Conservation (phyloP, 2,329 filamentous ascomycete genomes). For the Graphiopsis chlorocephala region DNA sequence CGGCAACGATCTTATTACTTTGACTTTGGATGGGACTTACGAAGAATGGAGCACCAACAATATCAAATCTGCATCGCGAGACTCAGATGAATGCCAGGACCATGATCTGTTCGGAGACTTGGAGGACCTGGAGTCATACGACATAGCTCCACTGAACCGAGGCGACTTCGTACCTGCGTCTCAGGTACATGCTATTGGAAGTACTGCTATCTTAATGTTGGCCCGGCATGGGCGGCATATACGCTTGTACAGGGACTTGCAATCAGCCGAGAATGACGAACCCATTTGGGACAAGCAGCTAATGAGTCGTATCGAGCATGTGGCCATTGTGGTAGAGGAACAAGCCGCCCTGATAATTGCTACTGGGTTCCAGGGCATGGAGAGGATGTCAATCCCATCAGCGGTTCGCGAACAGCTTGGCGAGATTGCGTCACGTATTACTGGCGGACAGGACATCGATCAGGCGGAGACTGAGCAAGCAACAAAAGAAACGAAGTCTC, state of each 20-base stretch:
- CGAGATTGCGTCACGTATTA: not conserved
- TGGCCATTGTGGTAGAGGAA: slow-evolving; percentile 15
- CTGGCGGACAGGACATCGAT: not conserved
- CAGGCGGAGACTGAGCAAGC: not conserved
- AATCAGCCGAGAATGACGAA: slow-evolving; percentile 13
- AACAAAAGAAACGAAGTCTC: not conserved
- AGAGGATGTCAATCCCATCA: not conserved
- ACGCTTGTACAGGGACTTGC: slow-evolving; percentile 24
- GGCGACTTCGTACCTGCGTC: not conserved
- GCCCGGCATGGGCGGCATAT: slow-evolving; percentile 20
- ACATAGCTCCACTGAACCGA: slow-evolving; percentile 12
- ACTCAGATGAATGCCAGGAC: slow-evolving; percentile 19
- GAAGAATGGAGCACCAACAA: slow-evolving; percentile 3
- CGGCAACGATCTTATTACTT: not conserved
- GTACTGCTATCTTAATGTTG: slow-evolving; percentile 26
- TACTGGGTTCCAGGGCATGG: not conserved
- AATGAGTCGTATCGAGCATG: slow-evolving; percentile 18
- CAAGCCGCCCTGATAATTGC: not conserved
- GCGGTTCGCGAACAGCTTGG: not conserved
- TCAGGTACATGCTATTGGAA: slow-evolving; percentile 21
- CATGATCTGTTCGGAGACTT: slow-evolving; percentile 23
- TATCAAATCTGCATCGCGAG: not conserved
- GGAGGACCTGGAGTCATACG: slow-evolving; percentile 16
- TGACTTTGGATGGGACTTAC: not conserved
- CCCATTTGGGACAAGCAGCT: slow-evolving; percentile 4